Evolutionary conservation across 2,329 filamentous ascomycete genomes (phyloP).

Genomic region (Lachnellula suecica): DNA sequence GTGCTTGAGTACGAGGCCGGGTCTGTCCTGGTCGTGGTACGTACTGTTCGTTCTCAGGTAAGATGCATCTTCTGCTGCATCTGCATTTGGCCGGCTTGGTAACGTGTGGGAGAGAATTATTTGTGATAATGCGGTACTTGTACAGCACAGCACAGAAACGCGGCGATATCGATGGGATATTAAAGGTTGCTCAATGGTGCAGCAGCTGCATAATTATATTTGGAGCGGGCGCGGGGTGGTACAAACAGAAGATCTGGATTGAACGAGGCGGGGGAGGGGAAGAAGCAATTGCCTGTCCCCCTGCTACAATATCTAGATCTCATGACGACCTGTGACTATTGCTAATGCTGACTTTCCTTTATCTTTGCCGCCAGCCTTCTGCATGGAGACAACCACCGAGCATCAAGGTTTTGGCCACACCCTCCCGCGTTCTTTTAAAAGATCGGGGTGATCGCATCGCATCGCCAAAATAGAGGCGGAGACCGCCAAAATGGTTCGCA

Average conservation of each 20-base stretch:
- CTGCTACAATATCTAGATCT: not conserved
- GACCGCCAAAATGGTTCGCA: too few relatives aligned
- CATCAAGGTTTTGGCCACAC: not conserved
- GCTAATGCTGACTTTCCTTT: not conserved
- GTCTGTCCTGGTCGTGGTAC: not conserved
- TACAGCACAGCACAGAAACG: not conserved
- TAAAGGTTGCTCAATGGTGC: not conserved
- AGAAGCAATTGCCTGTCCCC: not conserved
- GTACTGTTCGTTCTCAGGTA: constrained; percentile 3
- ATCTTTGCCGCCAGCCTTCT: not conserved
- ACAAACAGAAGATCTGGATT: not conserved
- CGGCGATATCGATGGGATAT: not conserved
- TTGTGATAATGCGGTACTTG: not conserved
- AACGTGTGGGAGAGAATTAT: not conserved
- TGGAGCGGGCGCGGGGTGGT: not conserved
- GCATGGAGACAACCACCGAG: not conserved
- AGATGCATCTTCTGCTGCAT: constrained; percentile 1
- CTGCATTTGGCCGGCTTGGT: not conserved
- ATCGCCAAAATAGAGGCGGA: not conserved
- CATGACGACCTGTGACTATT: not conserved
- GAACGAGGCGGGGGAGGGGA: not conserved
- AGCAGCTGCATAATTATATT: not conserved
- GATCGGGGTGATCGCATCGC: not conserved
- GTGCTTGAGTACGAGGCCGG: not conserved
- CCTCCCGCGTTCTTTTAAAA: not conserved